Conservation (phyloP, 345 rosid species). For the Bruguiera sexangula region DNA sequence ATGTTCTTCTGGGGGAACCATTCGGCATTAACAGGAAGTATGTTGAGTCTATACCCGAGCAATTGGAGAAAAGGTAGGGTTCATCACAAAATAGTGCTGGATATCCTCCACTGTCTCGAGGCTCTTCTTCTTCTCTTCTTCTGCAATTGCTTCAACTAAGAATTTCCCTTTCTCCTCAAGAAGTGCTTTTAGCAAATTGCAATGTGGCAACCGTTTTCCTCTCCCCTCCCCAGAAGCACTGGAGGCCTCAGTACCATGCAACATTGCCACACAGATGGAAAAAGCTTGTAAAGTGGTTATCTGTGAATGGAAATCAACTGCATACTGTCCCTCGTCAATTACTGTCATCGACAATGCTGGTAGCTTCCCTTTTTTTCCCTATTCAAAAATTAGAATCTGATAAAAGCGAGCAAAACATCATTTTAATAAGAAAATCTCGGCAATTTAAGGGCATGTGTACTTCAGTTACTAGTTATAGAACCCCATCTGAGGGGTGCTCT, state of each 20-base stretch:
- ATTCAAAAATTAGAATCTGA: conserved; percentile 1
- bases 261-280: conserved; percentile 71
- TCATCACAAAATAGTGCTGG: conserved; percentile 54
- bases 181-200: conserved; percentile 57
- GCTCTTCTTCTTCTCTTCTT: conserved; percentile 36
- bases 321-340: conserved; percentile 61
- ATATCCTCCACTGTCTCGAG: conserved; percentile 38
- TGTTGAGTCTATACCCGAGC: conserved; percentile 51
- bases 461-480: too few species aligned
- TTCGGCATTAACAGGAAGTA: conserved; percentile 2
- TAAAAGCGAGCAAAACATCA: too few species aligned
- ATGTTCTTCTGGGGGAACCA: conserved; percentile 2
- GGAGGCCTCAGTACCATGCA: conserved; percentile 50
- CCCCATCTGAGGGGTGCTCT: too few species aligned
- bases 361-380: conserved; percentile 68
- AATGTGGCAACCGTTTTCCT: conserved; percentile 33
- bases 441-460: too few species aligned
- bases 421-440: too few species aligned
- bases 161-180: conserved; percentile 69
- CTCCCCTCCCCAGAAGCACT: conserved; percentile 26
- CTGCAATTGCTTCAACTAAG: conserved; percentile 55
- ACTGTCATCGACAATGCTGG: conserved; percentile 64
- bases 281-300: conserved; percentile 87
- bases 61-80: conserved; percentile 91
- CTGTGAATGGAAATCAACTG: conserved; percentile 87